phyloP scores from a whole-genome alignment of 1,139 yeast species.

The Blastobotrys illinoisensis region DNA sequence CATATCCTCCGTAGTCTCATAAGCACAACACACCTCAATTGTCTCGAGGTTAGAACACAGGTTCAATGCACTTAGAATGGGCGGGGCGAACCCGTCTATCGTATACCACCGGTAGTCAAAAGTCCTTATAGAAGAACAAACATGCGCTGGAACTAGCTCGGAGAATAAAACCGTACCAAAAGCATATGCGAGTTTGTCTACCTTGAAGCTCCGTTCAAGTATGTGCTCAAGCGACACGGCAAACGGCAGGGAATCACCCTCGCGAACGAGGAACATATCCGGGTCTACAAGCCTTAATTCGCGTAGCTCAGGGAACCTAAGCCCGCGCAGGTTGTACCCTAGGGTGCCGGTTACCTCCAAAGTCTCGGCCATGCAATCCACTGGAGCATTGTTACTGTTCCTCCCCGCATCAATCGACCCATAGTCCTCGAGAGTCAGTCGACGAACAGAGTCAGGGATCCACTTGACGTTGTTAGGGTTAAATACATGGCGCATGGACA shows the following conservation, averaged over 20 bases:
- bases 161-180: neutral
- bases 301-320: constrained; percentile 4
- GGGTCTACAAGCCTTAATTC: neutral
- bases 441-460: constrained; percentile 5
- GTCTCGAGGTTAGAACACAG: neutral
- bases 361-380: neutral
- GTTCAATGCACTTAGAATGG: neutral
- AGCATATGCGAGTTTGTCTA: neutral
- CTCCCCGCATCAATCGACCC: neutral
- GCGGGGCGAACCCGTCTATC: neutral
- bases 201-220: neutral
- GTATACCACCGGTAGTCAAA: neutral
- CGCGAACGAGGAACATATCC: neutral
- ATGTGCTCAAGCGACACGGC: neutral
- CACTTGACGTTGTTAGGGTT: constrained; percentile 3
- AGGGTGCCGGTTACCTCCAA: neutral
- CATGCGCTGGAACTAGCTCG: neutral
- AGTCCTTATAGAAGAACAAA: neutral
- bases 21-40: neutral
- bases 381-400: neutral
- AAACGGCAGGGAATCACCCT: neutral
- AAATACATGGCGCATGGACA: neutral
- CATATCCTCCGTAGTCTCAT: neutral
- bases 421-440: constrained; percentile 3
- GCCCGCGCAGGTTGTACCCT: constrained; percentile 6